These are phyloP conservation scores for Medicago arabica DNA, from an alignment of 306 rosid genomes.

Conservation along the genomic window DNA sequence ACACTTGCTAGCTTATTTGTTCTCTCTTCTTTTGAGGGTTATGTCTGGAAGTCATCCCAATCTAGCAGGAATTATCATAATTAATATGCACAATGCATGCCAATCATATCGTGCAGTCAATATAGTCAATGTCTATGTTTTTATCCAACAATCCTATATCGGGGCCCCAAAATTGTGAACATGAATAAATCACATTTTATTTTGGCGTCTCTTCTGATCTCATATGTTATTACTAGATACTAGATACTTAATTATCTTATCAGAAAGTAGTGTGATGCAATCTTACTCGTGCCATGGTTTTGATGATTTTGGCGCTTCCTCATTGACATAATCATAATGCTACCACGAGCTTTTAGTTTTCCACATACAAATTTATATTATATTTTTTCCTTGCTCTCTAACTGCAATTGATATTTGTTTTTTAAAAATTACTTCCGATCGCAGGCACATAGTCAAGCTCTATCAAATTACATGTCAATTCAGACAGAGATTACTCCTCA, in stretches of 20 bases:
- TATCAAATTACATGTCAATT: slow-evolving; percentile 66
- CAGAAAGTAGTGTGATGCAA: slow-evolving; percentile 8
- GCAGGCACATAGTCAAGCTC: slow-evolving; percentile 68
- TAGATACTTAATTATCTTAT: slow-evolving; percentile 18
- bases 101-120: slow-evolving; percentile 18
- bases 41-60: slow-evolving; percentile 19
- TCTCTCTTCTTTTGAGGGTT: slow-evolving; percentile 14
- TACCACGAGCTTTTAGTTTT: neutral
- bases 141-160: neutral
- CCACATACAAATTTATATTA: neutral
- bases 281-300: slow-evolving; percentile 20
- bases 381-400: neutral
- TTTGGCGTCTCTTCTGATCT: slow-evolving; percentile 6
- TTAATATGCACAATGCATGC: neutral
- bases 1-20: neutral
- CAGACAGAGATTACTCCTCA: slow-evolving; percentile 74
- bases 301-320: slow-evolving; percentile 8
- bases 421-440: slow-evolving; percentile 34
- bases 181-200: slow-evolving; percentile 7
- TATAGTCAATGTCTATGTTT: neutral
- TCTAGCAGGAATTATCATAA: slow-evolving; percentile 12
- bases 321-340: slow-evolving; percentile 10
- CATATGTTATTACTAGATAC: slow-evolving; percentile 24
- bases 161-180: neutral
- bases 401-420: slow-evolving; percentile 21